A percentile compares a stretch with the other conserved stretches of the same genome.
Conservation (phyloP, 805 yeast genomes). For the Barnettozyma sp. region DNA sequence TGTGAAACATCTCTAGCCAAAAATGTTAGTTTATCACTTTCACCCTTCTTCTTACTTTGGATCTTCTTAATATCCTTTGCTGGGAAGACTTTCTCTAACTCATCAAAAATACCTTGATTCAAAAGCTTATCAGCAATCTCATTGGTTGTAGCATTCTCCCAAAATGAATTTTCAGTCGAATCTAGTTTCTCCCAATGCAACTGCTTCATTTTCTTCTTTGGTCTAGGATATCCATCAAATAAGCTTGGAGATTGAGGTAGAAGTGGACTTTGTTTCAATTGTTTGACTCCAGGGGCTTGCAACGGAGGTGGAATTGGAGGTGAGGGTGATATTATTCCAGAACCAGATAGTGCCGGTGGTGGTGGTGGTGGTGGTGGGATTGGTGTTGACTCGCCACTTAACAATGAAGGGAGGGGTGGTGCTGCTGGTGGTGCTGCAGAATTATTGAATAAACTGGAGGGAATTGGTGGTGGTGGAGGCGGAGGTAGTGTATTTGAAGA, state of each 20-base stretch:
- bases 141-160: conserved; percentile 61
- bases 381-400: conserved; percentile 29
- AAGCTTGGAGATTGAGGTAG: conserved; percentile 12
- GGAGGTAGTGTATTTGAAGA: conserved; percentile 35
- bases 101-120: conserved; percentile 73
- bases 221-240: conserved; percentile 13
- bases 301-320: conserved; percentile 27
- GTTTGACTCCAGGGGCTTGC: conserved; percentile 14
- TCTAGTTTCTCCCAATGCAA: conserved; percentile 96
- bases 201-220: conserved; percentile 66
- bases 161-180: conserved; percentile 74
- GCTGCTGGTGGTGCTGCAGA: conserved; percentile 28
- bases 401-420: conserved; percentile 24
- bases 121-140: conserved; percentile 51
- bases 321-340: conserved; percentile 17
- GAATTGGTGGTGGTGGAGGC: conserved; percentile 20
- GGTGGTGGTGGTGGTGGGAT: conserved; percentile 29
- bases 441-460: too few species aligned
- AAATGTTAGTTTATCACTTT: conserved; percentile 38
- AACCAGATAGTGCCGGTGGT: conserved; percentile 26
- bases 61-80: conserved; percentile 58
- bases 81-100: conserved; percentile 81
- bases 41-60: conserved; percentile 33
- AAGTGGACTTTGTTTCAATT: conserved; percentile 16
- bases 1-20: conserved; percentile 84